These are phyloP conservation scores for Neospermospora avenae DNA, from an alignment of 2,329 filamentous ascomycete species.

Conservation along the genomic window DNA sequence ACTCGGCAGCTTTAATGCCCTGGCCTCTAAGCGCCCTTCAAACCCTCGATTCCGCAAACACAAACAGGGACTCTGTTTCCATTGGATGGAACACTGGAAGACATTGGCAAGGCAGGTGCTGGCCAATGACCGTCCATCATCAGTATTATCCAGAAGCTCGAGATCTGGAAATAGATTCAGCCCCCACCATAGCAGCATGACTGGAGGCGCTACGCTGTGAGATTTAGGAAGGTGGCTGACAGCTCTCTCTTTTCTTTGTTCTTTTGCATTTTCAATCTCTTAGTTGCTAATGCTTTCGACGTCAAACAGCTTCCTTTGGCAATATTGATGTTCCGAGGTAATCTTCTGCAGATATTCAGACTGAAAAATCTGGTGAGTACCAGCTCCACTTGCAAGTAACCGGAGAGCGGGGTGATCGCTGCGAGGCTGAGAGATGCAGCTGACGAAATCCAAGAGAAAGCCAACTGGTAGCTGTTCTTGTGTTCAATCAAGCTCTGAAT, in stretches of 20 bases:
- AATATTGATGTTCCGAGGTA: neutral
- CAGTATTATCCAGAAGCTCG: conserved; percentile 1
- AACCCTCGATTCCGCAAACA: neutral
- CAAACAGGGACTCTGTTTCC: neutral
- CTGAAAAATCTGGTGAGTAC: neutral
- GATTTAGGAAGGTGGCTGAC: conserved; percentile 5
- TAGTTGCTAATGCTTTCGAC: neutral
- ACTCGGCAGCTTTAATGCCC: neutral
- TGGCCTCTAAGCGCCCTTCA: conserved; percentile 23
- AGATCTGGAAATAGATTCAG: conserved; percentile 29
- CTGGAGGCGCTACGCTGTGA: conserved; percentile 17
- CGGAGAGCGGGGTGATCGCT: conserved; percentile 4
- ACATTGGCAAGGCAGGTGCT: conserved; percentile 1
- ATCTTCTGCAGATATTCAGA: neutral
- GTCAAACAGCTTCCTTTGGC: neutral
- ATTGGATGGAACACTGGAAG: conserved; percentile 18
- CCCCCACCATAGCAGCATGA: conserved; percentile 15
- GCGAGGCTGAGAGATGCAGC: conserved; percentile 10
- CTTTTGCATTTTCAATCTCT: neutral
- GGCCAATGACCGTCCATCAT: conserved; percentile 16
- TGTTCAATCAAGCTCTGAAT: conserved; percentile 7
- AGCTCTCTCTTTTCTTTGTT: conserved; percentile 6
- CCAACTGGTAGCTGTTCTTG: conserved; percentile 1
- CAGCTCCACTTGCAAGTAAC: neutral
- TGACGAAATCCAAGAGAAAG: conserved; percentile 8